Conservation (phyloP, 306 rosid species). For the Prinsepia uniflora region DNA sequence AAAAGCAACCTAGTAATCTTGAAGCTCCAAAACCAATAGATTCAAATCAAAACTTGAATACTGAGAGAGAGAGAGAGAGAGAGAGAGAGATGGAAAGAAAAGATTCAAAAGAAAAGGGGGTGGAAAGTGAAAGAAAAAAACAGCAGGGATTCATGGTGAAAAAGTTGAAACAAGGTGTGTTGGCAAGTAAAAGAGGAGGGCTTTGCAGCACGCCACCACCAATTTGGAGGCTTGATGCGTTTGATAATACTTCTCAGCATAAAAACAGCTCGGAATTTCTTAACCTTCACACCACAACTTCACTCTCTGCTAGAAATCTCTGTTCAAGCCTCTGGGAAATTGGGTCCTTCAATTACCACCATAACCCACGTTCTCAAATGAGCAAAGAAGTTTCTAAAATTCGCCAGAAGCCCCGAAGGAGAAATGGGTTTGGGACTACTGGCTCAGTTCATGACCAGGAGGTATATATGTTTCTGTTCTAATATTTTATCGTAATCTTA, state of each 20-base stretch:
- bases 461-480: not conserved
- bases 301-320: slow-evolving; percentile 70
- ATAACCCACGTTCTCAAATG: slow-evolving; percentile 39
- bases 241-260: slow-evolving; percentile 13
- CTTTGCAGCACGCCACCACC: slow-evolving; percentile 68
- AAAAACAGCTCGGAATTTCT: slow-evolving; percentile 43
- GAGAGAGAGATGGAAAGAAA: slow-evolving; percentile 27
- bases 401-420: slow-evolving; percentile 34
- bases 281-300: slow-evolving; percentile 26
- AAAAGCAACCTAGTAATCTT: not conserved
- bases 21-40: not conserved
- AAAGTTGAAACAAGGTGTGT: slow-evolving; percentile 41
- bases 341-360: slow-evolving; percentile 37
- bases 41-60: slow-evolving; percentile 26
- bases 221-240: slow-evolving; percentile 63
- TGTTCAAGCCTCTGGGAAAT: slow-evolving; percentile 70
- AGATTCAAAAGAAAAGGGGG: slow-evolving; percentile 16
- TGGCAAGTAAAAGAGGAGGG: slow-evolving; percentile 51
- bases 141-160: slow-evolving; percentile 39
- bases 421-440: slow-evolving; percentile 26
- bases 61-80: slow-evolving; percentile 1
- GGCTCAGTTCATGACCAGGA: slow-evolving; percentile 42
- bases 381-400: slow-evolving; percentile 23
- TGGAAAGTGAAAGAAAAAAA: slow-evolving; percentile 35
- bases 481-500: too few relatives aligned